Percentiles rank a stretch among this genome's conserved stretches.
phyloP scores from a whole-genome alignment of 768 basidiomycete genomes.

The Tephrocybe rancida region DNA sequence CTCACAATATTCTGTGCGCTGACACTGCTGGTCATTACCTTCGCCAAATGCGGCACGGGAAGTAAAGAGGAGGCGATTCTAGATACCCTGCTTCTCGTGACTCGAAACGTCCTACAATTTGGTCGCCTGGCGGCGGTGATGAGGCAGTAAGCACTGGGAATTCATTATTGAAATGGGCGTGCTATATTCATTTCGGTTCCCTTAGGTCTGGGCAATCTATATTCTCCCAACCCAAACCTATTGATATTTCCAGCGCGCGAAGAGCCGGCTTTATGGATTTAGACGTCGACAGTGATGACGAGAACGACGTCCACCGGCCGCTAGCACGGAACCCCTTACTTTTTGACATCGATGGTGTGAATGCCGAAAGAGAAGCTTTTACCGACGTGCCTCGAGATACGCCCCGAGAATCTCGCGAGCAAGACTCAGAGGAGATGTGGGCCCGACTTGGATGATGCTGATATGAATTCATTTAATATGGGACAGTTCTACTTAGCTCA shows the following conservation, averaged over 20 bases:
- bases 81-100: constrained; percentile 90
- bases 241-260: constrained; percentile 75
- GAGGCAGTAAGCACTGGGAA: constrained; percentile 74
- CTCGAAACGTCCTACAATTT: constrained; percentile 92
- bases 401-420: constrained; percentile 36
- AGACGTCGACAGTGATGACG: constrained; percentile 69
- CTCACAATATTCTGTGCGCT: constrained; percentile 89
- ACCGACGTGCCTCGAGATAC: constrained; percentile 64
- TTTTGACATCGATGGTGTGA: constrained; percentile 49
- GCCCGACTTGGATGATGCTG: constrained; percentile 55
- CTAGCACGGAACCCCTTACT: constrained; percentile 61
- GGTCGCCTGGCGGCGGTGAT: constrained; percentile 90
- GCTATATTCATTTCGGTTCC: constrained; percentile 2
- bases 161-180: constrained; percentile 11
- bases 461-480: constrained; percentile 10
- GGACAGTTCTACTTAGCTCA: constrained; percentile 8
- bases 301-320: constrained; percentile 61
- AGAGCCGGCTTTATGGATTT: constrained; percentile 74
- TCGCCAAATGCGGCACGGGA: constrained; percentile 79
- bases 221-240: constrained; percentile 84
- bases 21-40: constrained; percentile 86
- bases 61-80: constrained; percentile 94
- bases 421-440: constrained; percentile 74
- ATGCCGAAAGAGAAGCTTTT: constrained; percentile 32
- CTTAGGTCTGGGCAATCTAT: constrained; percentile 85